These are phyloP conservation scores for Cladosporium cucumerinum DNA, from an alignment of 2,329 filamentous ascomycete species.

Conservation along the genomic window DNA sequence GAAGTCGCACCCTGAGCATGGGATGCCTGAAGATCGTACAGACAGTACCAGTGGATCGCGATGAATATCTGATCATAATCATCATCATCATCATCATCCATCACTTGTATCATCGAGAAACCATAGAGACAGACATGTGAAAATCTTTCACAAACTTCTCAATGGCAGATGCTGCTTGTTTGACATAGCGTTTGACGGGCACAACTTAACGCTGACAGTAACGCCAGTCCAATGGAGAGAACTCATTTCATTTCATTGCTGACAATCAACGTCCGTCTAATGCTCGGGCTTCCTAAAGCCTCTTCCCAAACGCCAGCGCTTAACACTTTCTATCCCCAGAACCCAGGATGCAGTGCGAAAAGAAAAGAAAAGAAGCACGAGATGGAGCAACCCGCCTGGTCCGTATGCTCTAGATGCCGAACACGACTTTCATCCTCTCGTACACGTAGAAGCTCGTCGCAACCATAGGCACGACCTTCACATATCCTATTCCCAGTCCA, in stretches of 20 bases:
- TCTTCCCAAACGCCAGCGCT: slow-evolving; percentile 8
- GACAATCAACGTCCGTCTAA: background rate
- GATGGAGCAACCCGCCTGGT: background rate
- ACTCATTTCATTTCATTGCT: background rate
- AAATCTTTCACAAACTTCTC: background rate
- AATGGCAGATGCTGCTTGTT: background rate
- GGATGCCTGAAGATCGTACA: slow-evolving; percentile 1
- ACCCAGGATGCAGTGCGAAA: slow-evolving; percentile 1
- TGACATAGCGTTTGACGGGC: background rate
- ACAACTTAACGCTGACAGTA: background rate
- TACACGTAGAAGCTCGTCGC: slow-evolving; percentile 70
- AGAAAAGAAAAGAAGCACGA: background rate
- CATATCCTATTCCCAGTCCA: slow-evolving; percentile 88
- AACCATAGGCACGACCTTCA: slow-evolving; percentile 87
- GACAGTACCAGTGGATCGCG: background rate
- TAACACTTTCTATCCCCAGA: background rate
- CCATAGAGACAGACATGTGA: background rate
- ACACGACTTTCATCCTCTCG: slow-evolving; percentile 58
- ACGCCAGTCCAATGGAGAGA: background rate
- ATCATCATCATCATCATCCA: background rate
- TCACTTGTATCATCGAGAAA: background rate
- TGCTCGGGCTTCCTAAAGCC: background rate
- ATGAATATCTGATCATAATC: background rate
- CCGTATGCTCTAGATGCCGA: slow-evolving; percentile 42
- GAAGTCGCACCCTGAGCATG: background rate